Percentiles rank a stretch among this genome's conserved stretches.
These are phyloP conservation scores for Cyberlindnera maclurae DNA, from an alignment of 805 yeast genomes.

Conservation along the genomic window DNA sequence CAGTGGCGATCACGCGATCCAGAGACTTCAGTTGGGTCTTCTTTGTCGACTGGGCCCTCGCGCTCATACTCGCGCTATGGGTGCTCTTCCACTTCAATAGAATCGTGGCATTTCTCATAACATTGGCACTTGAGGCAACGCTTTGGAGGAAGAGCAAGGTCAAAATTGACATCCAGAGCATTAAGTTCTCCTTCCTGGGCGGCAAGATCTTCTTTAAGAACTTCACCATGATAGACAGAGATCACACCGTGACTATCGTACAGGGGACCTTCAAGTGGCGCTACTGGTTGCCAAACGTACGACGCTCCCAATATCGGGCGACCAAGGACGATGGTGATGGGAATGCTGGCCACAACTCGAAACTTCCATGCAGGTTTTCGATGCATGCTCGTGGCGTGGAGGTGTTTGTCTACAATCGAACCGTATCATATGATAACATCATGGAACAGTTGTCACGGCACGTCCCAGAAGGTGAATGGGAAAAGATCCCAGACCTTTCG, in stretches of 20 bases:
- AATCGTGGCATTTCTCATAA: conserved; percentile 51
- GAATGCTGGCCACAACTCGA: conserved; percentile 32
- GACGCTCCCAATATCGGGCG: conserved; percentile 19
- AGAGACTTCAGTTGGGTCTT: conserved; percentile 60
- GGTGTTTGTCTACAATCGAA: conserved; percentile 73
- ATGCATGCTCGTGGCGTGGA: conserved; percentile 73
- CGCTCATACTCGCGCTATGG: conserved; percentile 52
- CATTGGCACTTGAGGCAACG: conserved; percentile 41
- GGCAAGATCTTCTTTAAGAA: conserved; percentile 79
- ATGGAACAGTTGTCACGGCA: conserved; percentile 30
- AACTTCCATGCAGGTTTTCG: conserved; percentile 48
- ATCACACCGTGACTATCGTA: conserved; percentile 62
- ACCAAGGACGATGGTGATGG: conserved; percentile 7
- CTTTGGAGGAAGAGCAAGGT: conserved; percentile 60
- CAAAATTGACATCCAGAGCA: conserved; percentile 59
- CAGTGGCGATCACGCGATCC: conserved; percentile 24
- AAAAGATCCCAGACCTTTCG: no score
- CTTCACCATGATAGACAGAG: conserved; percentile 62
- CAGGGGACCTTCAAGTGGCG: conserved; percentile 83
- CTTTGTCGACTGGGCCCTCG: conserved; percentile 73
- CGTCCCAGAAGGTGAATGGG: no score
- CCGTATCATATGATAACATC: conserved; percentile 66
- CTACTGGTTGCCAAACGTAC: conserved; percentile 63
- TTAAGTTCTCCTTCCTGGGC: conserved; percentile 72
- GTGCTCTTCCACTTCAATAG: conserved; percentile 75